Conservation (phyloP, 805 yeast genomes). For the Yarrowia divulgata region DNA sequence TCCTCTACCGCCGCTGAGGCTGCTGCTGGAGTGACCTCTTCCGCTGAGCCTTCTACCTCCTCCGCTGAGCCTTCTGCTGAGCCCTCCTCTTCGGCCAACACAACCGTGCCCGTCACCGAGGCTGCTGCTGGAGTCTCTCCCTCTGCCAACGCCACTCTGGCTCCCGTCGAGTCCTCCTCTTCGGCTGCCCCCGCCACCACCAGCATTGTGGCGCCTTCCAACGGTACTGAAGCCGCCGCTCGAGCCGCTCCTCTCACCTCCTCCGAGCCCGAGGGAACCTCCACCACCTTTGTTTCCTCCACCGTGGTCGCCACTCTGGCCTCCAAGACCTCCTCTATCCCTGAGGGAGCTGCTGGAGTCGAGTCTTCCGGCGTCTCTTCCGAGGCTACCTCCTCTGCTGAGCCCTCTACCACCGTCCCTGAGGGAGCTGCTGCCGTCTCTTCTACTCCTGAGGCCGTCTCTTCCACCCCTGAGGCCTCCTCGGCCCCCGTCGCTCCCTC, state of each 20-base stretch:
- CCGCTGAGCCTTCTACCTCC: not conserved
- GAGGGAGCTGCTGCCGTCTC: not conserved
- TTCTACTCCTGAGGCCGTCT: not conserved
- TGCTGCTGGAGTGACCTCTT: not conserved
- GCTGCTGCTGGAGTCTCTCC: not conserved
- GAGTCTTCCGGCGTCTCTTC: not conserved
- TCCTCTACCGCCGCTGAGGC: not conserved
- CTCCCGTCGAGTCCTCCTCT: not conserved
- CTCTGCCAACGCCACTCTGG: slow-evolving; percentile 9
- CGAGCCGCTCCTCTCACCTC: not conserved
- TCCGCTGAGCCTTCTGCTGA: not conserved
- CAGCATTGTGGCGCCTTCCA: not conserved
- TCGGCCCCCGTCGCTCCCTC: not conserved
- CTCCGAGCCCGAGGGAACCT: not conserved
- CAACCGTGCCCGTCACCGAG: not conserved
- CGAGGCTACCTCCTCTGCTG: not conserved
- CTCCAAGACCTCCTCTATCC: slow-evolving; percentile 10
- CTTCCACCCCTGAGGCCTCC: not conserved
- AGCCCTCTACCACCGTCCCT: not conserved
- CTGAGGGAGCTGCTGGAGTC: slow-evolving; percentile 4
- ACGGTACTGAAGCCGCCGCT: slow-evolving; percentile 2
- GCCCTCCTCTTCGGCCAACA: too few relatives aligned
- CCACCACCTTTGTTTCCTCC: slow-evolving; percentile 32
- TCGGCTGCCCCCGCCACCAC: not conserved
- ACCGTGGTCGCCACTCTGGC: slow-evolving; percentile 26